A percentile compares a stretch with the other conserved stretches of the same genome.
Evolutionary conservation across 1,284 basidiomycete genomes (phyloP).

Genomic region (Flammula alnicola): DNA sequence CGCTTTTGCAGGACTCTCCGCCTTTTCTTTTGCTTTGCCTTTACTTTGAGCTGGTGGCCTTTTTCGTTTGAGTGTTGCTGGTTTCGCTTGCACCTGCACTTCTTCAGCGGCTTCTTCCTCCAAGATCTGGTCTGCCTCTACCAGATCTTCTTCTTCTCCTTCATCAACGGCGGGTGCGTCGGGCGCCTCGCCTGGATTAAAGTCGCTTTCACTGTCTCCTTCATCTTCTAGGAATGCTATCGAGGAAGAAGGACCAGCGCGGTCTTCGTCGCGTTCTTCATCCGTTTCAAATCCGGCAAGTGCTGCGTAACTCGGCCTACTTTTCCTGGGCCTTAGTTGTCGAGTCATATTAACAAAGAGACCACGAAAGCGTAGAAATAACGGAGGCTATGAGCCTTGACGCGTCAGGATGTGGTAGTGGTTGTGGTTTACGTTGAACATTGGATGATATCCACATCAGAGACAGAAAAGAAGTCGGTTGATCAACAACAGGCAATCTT

Average conservation of each 20-base stretch:
- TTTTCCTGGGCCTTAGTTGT: constrained; percentile 47
- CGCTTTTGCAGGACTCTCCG: constrained; percentile 5
- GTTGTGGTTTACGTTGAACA: neutral
- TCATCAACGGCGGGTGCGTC: constrained; percentile 1
- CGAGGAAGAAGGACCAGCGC: constrained; percentile 31
- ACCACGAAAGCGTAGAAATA: too few relatives aligned
- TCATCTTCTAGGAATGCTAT: constrained; percentile 34
- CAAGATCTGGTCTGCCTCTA: constrained; percentile 16
- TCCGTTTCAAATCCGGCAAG: constrained; percentile 35
- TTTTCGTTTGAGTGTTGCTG: constrained; percentile 13
- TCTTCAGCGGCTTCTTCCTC: constrained; percentile 30
- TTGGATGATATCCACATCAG: neutral
- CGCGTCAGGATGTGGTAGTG: neutral
- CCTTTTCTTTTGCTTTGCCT: constrained; percentile 19
- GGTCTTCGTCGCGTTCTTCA: constrained; percentile 27
- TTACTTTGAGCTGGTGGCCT: constrained; percentile 13
- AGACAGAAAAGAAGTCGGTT: constrained; percentile 2
- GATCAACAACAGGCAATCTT: neutral
- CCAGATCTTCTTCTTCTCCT: constrained; percentile 16
- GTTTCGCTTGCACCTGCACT: constrained; percentile 15
- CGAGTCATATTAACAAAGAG: constrained; percentile 48
- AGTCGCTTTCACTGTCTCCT: constrained; percentile 31
- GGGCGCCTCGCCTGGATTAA: constrained; percentile 23
- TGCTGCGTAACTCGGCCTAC: constrained; percentile 42
- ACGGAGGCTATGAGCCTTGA: too few relatives aligned